Base-by-base conservation (phyloP, 2,329 filamentous ascomycete genomes). In the Pyrenochaeta sp. region DNA sequence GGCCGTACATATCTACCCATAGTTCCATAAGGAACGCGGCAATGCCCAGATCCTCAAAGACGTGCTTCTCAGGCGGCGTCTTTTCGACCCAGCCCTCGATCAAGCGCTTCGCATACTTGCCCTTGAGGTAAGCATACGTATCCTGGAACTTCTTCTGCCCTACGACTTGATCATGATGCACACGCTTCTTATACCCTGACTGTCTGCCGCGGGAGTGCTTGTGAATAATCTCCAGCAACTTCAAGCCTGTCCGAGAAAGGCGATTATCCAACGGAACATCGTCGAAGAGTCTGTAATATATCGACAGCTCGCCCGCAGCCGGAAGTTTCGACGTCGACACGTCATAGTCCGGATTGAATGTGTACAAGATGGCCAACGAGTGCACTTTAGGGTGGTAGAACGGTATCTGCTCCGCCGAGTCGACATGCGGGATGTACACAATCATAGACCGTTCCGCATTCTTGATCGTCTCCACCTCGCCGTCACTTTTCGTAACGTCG, bases 31-130 rank as follows among this genome's bases (percentile, higher is more conserved):
- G 76, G 61, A 96, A 99, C 0, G 93, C 89, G 0, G 93, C 89
- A 51, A 99, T 96, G 3, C 85, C 82, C 14, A 99, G 74, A 65
- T 97, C 93, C 67, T 99, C 94, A 70, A 96, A 97, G 3, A 97
- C 90, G 65, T 97, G 92, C 69, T 97, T 99, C 11, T 78, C 77
- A 0, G 92, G 89, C 65, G 96, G 91, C 0, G 92, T 97, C 37
- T 81, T 81, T 74, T 97, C 94, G 10, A 85, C 85, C 94, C 93
- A 99, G 1, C 72, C 75, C n/a, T 82, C 72, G 10, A 91, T 86
- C 9, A 99, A 74, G 1, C 72, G 62, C 14, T 82, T 81, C 1
- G 90, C 90, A 66, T 97, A 91, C 58, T 82, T 87, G 39, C 82
- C 76, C 72, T 97, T 97, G 6, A 99, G 79, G 13, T 79, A 77